Conservation (phyloP, 495 filamentous ascomycete genomes). For the Penicillium chermesinum region DNA sequence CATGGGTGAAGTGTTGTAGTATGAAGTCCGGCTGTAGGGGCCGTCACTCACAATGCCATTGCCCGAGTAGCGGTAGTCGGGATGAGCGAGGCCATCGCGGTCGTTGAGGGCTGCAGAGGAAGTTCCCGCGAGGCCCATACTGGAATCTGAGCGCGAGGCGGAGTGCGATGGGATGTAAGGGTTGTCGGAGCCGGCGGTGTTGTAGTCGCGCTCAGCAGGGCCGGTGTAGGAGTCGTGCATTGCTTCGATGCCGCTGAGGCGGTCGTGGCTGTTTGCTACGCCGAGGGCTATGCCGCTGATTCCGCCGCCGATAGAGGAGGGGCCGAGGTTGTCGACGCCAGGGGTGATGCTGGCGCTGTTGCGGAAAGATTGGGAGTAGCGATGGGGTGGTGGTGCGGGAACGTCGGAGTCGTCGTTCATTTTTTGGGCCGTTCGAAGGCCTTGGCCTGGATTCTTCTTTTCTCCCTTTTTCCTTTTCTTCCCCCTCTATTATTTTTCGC, state of each 20-base stretch:
- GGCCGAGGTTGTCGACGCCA: slow-evolving; percentile 69
- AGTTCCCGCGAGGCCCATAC: slow-evolving; percentile 26
- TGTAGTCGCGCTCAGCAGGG: slow-evolving; percentile 42
- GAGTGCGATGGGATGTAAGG: slow-evolving; percentile 37
- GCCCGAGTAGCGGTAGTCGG: neutral
- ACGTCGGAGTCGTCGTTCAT: slow-evolving; percentile 5
- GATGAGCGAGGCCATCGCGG: neutral
- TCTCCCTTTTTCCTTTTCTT: too few species aligned
- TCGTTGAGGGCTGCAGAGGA: neutral
- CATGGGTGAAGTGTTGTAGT: slow-evolving; percentile 29
- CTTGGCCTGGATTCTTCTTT: neutral
- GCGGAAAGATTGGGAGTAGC: slow-evolving; percentile 11
- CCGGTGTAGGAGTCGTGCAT: slow-evolving; percentile 42
- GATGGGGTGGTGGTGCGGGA: slow-evolving; percentile 15
- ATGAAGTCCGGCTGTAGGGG: slow-evolving; percentile 17
- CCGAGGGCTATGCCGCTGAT: slow-evolving; percentile 71
- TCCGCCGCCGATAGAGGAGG: slow-evolving; percentile 66
- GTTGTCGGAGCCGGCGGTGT: slow-evolving; percentile 40
- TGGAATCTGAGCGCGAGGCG: slow-evolving; percentile 32
- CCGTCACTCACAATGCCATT: slow-evolving; percentile 39
- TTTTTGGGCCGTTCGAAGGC: neutral
- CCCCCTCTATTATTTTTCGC: too few species aligned
- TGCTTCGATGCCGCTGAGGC: slow-evolving; percentile 69
- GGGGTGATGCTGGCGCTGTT: slow-evolving; percentile 59
- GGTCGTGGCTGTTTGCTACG: slow-evolving; percentile 65